Base-by-base conservation (phyloP, 768 basidiomycete species). In the Paxillus ammoniavirescens region DNA sequence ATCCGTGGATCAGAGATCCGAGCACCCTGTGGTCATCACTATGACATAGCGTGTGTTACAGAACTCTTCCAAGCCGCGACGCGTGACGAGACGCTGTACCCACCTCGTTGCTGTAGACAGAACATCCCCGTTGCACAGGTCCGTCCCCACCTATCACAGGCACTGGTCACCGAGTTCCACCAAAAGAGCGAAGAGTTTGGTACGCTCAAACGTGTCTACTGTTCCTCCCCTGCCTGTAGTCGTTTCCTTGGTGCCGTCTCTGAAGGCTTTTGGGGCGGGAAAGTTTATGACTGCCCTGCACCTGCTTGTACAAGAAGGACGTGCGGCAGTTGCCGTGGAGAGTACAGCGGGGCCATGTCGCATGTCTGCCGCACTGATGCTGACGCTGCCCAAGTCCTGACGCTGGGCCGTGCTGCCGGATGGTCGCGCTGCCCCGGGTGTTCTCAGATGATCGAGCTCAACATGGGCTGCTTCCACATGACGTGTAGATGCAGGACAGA, bases 391-490 rank as follows among this genome's bases (percentile, higher is more conserved):
- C 60, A 62, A 5, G 61, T 72, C 12, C 64, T 69, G 44, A 65
- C 52, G 26, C 58, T 75, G 17, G 42, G 67, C 21, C 54, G 52
- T 4, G 30, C 58, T 8, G 38, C 62, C n/a, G 72, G 71, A 4
- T 76, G 71, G 76, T 61, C 72, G 2, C 70, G 70, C 9, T 77
- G 75, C 50, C 75, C 75, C 2, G 72, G 72, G 4, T 76, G 75
- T 49, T 57, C 62, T 15, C 67, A 68, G 33, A 59, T 76, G 62
- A 67, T 76, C 50, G 75, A 76, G 50, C 70, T 74, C 37, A 49
- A 63, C 5, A 23, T 60, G 14, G 75, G 75, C 0, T 77, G 75
- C 49, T 71, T 63, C 57, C 75, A 77, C 54, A 75, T 77, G 71
- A 71, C 70, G 2, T 77, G 75, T 49, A 55, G 67, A 26, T 76